Evolutionary conservation across 108 stramenopile genomes (phyloP), one percentile per base, ranked within the genome.

Genomic region (Cyclostephanos tholiformis): DNA sequence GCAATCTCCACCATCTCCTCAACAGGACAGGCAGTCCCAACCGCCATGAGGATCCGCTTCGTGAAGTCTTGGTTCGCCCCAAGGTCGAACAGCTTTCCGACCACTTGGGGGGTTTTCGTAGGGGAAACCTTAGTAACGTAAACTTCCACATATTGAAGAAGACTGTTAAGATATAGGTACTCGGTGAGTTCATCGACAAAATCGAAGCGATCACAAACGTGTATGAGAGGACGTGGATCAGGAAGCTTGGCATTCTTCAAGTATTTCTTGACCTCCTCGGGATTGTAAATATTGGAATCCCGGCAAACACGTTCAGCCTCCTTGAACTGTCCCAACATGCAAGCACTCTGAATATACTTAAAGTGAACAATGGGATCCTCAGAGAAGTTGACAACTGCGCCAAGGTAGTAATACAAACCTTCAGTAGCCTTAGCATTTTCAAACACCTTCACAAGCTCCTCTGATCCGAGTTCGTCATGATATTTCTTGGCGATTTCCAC

Each of bases 301-400:
- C 99, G 96, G 83, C 99, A 99, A 29, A 99, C 98, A 53, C 99
- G 96, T 80, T 99, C 98, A 36, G 96, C 96, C 79, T 97, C 98
- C 78, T 97, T 96, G 89, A 96, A 96, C 72, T 99, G 97, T 38
- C 96, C 92, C 56, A 97, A 87, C 91, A 88, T 85, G 62, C 97
- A 95, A 1, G 97, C 96, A 35, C 94, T 89, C 84, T 98, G 95
- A 70, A 99, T 92, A 87, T 99, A 99, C 83, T 98, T 98, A 94
- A 98, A 98, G 80, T 99, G 99, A 36, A 99, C 99, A 64, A 88
- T 80, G 0, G 98, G 91, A 76, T 98, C 96, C 78, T 99, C 97
- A 27, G 95, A 96, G 57, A 91, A 84, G 85, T 98, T 98, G 10
- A 99, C 97, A 74, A 98, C 89, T 23, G 95, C 86, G 16, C 97